Conservation (phyloP, 2,329 filamentous ascomycete species). For the Pseudocercospora cruenta region DNA sequence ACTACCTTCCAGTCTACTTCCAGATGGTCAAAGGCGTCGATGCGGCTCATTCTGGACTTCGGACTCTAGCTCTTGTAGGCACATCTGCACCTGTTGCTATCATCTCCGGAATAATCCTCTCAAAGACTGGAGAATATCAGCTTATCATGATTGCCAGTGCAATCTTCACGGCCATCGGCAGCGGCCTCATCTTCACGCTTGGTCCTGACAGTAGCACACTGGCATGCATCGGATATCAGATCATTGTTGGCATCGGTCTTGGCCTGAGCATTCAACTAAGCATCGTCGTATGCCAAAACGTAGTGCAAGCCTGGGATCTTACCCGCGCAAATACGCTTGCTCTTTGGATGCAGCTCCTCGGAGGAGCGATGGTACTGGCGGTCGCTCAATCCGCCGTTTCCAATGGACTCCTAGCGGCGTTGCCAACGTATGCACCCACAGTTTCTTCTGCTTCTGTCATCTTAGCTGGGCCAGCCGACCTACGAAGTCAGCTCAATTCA, state of each 20-base stretch:
- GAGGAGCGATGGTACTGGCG: slow-evolving; percentile 46
- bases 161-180: slow-evolving; percentile 15
- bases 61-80: slow-evolving; percentile 31
- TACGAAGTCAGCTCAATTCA: slow-evolving; percentile 58
- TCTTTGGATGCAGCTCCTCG: slow-evolving; percentile 47
- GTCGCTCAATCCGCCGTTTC: slow-evolving; percentile 48
- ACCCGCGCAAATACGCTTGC: slow-evolving; percentile 42
- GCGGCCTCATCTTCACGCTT: slow-evolving; percentile 28
- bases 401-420: slow-evolving; percentile 46
- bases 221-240: slow-evolving; percentile 40
- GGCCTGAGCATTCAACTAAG: slow-evolving; percentile 44
- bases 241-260: slow-evolving; percentile 36
- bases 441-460: slow-evolving; percentile 47
- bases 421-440: slow-evolving; percentile 41
- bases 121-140: slow-evolving; percentile 23
- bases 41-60: slow-evolving; percentile 35
- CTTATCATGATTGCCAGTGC: slow-evolving; percentile 20
- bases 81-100: slow-evolving; percentile 19
- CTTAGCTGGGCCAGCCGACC: slow-evolving; percentile 59
- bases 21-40: slow-evolving; percentile 50
- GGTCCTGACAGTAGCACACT: slow-evolving; percentile 29
- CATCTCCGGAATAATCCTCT: slow-evolving; percentile 3
- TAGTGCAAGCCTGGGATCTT: slow-evolving; percentile 42
- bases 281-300: slow-evolving; percentile 44
- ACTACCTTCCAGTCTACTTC: slow-evolving; percentile 57